Evolutionary conservation across 2,329 filamentous ascomycete genomes (phyloP), one percentile per base, ranked within the genome.

Genomic region (Neonectria magnoliae): DNA sequence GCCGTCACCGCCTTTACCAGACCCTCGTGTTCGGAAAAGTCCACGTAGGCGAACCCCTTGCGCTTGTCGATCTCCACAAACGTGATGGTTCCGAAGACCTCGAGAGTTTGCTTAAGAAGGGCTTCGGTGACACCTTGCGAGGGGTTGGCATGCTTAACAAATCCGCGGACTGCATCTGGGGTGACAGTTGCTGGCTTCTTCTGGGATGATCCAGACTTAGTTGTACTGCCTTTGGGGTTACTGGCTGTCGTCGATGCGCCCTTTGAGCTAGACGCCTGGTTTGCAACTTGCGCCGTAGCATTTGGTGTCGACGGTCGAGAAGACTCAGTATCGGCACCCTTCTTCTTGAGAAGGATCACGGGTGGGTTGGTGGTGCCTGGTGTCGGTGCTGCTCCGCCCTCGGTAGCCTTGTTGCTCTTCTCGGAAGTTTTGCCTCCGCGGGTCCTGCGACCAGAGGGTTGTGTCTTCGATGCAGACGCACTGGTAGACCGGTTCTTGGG

Each of bases 21-120:
- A 10, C 87, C 85, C 9, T 90, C 88, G 1, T 90, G 85, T 22
- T 93, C 90, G 10, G 87, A 86, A 80, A 98, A 98, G 68, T 97
- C 93, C 42, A 97, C 91, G 76, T 98, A 97, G 2, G 94, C 95
- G 73, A 97, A 97, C 0, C 94, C 94, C 78, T 98, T 98, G 74
- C 94, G 92, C 78, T 94, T 94, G 76, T 98, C 95, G 58, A 98
- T 95, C 73, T 98, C 95, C 18, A 97, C 93, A 69, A 89, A 91
- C 0, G 88, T 88, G 50, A 98, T 87, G 1, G 87, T 78, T 2
- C 95, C 95, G 71, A 93, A 97, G 0, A 81, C 79, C 48, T 90
- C 85, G 76, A 98, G 88, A 1, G 92, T 90, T 70, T 91, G 87
- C 72, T 91, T 90, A 2, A 98, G 87, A 0, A 94, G 80, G 0